These are phyloP conservation scores for Thalassiosira mediterranea DNA, from an alignment of 352 stramenopile species.

Conservation along the genomic window DNA sequence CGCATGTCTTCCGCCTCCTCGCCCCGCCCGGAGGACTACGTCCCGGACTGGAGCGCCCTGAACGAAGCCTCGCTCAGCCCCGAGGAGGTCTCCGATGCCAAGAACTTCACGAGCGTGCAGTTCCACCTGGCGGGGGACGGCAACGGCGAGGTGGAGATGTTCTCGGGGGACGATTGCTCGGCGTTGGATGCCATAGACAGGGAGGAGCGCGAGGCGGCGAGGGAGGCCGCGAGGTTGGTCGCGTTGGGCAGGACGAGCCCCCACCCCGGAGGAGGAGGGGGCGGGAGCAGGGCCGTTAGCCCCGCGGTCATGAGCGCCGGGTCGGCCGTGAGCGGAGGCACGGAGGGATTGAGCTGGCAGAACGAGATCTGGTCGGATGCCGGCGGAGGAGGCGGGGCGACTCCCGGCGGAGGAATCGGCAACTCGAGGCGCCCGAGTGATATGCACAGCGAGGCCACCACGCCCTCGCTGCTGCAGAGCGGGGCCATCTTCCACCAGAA, in stretches of 20 bases:
- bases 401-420: too few relatives aligned
- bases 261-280: background rate
- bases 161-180: slow-evolving; percentile 15
- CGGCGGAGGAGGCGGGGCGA: background rate
- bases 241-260: too few relatives aligned
- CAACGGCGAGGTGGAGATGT: slow-evolving; percentile 41
- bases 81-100: slow-evolving; percentile 40
- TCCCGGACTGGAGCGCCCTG: background rate
- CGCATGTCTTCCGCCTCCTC: too few relatives aligned
- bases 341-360: slow-evolving; percentile 3
- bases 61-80: background rate
- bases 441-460: slow-evolving; percentile 30
- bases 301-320: background rate
- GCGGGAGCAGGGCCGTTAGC: background rate
- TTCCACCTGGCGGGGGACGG: slow-evolving; percentile 12
- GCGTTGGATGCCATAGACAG: background rate
- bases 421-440: too few relatives aligned
- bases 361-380: slow-evolving; percentile 35
- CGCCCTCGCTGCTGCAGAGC: slow-evolving; percentile 40
- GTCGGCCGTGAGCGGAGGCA: background rate
- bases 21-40: background rate
- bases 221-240: too few relatives aligned
- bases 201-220: background rate
- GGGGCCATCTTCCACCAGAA: slow-evolving; percentile 65
- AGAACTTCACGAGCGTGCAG: slow-evolving; percentile 48